phyloP scores from a whole-genome alignment of 2,329 filamentous ascomycete genomes.

The Diaporthe sp. region DNA sequence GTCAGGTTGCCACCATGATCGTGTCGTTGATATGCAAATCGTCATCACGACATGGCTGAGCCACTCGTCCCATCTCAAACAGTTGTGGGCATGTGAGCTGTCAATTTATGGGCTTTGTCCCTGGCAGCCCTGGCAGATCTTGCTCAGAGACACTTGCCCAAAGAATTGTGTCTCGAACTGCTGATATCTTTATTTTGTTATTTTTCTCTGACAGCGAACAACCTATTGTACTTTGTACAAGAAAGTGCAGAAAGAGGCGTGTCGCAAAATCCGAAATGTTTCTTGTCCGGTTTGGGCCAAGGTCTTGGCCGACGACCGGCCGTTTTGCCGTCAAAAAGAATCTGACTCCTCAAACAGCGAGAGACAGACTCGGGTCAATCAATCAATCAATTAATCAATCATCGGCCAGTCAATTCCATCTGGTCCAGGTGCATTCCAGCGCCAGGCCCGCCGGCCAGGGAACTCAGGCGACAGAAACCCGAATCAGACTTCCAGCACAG shows the following conservation, averaged over 20 bases:
- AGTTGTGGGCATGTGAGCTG: slow-evolving; percentile 16
- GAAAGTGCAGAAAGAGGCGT: background rate
- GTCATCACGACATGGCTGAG: slow-evolving; percentile 34
- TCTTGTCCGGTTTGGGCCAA: slow-evolving; percentile 22
- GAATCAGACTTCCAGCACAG: slow-evolving; percentile 25
- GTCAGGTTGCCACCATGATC: slow-evolving; percentile 9
- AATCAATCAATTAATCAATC: background rate
- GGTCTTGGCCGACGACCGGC: slow-evolving; percentile 18
- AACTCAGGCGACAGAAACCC: background rate
- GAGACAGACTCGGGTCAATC: background rate
- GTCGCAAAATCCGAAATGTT: slow-evolving; percentile 4
- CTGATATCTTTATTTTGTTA: background rate
- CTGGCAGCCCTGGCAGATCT: background rate
- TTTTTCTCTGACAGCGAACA: background rate
- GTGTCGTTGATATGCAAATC: slow-evolving; percentile 30
- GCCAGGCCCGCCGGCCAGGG: background rate
- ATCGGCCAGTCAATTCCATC: background rate
- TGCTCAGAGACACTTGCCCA: background rate
- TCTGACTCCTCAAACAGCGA: slow-evolving; percentile 19
- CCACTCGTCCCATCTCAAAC: slow-evolving; percentile 24
- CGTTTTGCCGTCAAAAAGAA: slow-evolving; percentile 15
- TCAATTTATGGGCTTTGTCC: slow-evolving; percentile 9
- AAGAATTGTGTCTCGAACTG: background rate
- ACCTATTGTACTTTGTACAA: background rate
- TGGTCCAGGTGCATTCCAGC: slow-evolving; percentile 7